Conservation (phyloP, 768 basidiomycete genomes). For the Jaapia argillacea region DNA sequence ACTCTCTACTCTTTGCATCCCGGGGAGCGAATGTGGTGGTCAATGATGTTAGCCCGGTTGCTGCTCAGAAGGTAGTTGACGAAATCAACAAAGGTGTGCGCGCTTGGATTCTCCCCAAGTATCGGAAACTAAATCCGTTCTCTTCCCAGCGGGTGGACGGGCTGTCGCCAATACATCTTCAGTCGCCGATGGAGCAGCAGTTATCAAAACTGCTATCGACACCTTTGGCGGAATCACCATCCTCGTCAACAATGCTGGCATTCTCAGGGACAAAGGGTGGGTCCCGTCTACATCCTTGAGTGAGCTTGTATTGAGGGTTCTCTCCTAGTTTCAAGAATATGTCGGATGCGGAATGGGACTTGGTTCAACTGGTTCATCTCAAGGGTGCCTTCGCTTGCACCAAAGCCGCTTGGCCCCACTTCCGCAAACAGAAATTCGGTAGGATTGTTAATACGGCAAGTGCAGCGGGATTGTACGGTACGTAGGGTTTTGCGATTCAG, state of each 20-base stretch:
- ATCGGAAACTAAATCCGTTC: no score
- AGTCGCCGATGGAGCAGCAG: constrained; percentile 76
- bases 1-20: constrained; percentile 86
- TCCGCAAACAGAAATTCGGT: constrained; percentile 92
- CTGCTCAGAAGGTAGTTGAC: constrained; percentile 87
- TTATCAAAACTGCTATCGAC: constrained; percentile 80
- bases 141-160: constrained; percentile 86
- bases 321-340: constrained; percentile 90
- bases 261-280: constrained; percentile 73
- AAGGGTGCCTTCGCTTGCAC: constrained; percentile 91
- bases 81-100: constrained; percentile 71
- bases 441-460: constrained; percentile 92
- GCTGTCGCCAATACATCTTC: constrained; percentile 83
- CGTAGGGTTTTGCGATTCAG: no score
- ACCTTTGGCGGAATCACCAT: constrained; percentile 79
- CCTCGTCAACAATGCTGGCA: constrained; percentile 94
- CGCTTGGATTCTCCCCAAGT: no score
- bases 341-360: constrained; percentile 91
- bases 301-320: no score
- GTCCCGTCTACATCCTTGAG: constrained; percentile 17
- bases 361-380: constrained; percentile 80
- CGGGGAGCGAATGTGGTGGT: constrained; percentile 92
- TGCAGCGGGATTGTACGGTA: constrained; percentile 89
- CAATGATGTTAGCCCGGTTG: constrained; percentile 83
- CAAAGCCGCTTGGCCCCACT: constrained; percentile 93